Conservation (phyloP, 495 filamentous ascomycete genomes). For the Xylaria nigripes region DNA sequence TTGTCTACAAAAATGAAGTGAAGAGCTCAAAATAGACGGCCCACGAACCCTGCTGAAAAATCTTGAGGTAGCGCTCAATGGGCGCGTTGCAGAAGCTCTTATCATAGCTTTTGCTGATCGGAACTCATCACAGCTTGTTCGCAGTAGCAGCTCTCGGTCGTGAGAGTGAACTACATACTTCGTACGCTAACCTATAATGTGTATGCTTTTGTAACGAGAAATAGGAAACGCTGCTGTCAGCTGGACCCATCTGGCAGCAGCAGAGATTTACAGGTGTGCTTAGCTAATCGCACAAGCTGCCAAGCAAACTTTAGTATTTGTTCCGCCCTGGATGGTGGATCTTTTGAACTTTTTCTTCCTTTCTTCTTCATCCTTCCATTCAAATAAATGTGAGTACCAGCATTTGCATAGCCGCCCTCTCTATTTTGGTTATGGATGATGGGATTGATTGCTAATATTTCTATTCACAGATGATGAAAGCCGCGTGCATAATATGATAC, state of each 20-base stretch:
- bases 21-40: not conserved
- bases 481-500: constrained; percentile 86
- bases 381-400: constrained; percentile 67
- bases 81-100: not conserved
- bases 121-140: not conserved
- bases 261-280: not conserved
- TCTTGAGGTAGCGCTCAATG: constrained; percentile 3
- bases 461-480: constrained; percentile 89
- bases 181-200: no score
- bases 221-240: no score
- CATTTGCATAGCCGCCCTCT: constrained; percentile 5
- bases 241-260: not conserved
- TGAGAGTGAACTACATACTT: no score
- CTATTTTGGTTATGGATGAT: not conserved
- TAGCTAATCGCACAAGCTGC: not conserved
- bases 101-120: constrained; percentile 1
- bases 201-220: no score
- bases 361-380: constrained; percentile 93
- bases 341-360: constrained; percentile 33
- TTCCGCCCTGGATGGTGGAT: not conserved
- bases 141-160: not conserved
- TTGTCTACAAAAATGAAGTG: not conserved
- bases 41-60: not conserved
- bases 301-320: constrained; percentile 13
- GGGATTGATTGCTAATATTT: constrained; percentile 34